Base-by-base conservation (phyloP, 2,329 filamentous ascomycete species). In the Dendrostoma leiphaemia region DNA sequence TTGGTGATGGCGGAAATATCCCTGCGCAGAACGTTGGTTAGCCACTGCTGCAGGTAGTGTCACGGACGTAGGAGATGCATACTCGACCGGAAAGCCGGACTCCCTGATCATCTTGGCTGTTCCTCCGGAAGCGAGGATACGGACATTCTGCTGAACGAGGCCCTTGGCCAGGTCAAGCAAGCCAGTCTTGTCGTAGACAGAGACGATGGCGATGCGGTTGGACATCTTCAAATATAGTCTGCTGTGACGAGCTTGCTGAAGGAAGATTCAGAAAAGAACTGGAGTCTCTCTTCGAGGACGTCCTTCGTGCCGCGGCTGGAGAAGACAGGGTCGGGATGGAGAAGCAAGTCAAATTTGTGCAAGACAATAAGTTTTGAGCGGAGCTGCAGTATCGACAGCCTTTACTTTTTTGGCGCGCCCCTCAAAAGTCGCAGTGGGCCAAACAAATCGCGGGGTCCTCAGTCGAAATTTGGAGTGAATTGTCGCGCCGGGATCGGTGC, bases 161-260 rank as follows among this genome's bases (percentile, higher is more conserved):
- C 91, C 91, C 75, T 96, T 96, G 66, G 91, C 91, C 64, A 97
- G 81, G 74, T 97, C 92, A 63, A 97, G 78, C 62, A 96, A 83
- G 58, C 92, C 94, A 53, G 93, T 97, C 86, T 99, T 99, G 82
- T 99, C 91, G 71, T 94, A 97, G 79, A 97, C 94, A 62, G 93
- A 97, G 71, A 99, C 82, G 69, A 99, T 97, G 63, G 94, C 94
- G 80, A 82, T 82, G 69, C 81, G 78, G 37, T 35, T 19, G 48
- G 48, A 35, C 48, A 51, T 51, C 26, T 26, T 51, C 37, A 31
- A 19, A 23, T n/a, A 26, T 34, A n/a, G 48, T 32, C 12, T 23
- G 35, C 23, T 28, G 19, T 19, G 28, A 13, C 5, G 12, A 7
- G 19, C 7, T 17, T 19, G 19, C 34, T 23, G 13, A 4, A 34